Percentiles rank a stretch among this genome's conserved stretches.
Evolutionary conservation across 2,329 filamentous ascomycete species (phyloP).

Genomic region (Tolypocladium pustulatum): DNA sequence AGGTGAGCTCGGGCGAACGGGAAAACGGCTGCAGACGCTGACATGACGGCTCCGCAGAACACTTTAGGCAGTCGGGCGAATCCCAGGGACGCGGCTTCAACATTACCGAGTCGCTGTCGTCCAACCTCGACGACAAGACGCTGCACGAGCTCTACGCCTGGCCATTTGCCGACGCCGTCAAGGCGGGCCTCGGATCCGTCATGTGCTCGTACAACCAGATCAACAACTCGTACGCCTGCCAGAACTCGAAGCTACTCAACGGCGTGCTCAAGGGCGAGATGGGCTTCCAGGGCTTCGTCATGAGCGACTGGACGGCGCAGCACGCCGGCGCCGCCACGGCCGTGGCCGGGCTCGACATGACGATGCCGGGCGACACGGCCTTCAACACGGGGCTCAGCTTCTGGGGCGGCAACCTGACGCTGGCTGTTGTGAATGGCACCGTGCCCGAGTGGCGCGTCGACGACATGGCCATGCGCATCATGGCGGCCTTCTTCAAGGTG

Average conservation of each 20-base stretch:
- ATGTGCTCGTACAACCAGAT: constrained; percentile 68
- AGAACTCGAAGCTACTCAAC: constrained; percentile 69
- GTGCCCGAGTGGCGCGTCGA: constrained; percentile 79
- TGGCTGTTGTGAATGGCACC: constrained; percentile 82
- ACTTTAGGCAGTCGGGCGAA: constrained; percentile 56
- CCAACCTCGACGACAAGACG: constrained; percentile 61
- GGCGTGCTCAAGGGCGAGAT: constrained; percentile 68
- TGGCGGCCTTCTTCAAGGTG: constrained; percentile 60
- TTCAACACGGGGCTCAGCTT: constrained; percentile 65
- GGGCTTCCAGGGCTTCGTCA: constrained; percentile 71
- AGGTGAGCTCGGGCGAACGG: constrained; percentile 15
- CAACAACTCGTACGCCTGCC: constrained; percentile 72
- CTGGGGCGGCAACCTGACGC: constrained; percentile 81
- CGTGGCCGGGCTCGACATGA: constrained; percentile 70
- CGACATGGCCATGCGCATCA: constrained; percentile 83
- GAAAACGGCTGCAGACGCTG: neutral
- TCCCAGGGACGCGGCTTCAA: constrained; percentile 44
- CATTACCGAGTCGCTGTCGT: constrained; percentile 48
- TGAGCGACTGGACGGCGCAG: constrained; percentile 73
- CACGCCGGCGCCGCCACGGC: constrained; percentile 58
- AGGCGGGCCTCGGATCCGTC: constrained; percentile 51
- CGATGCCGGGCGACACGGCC: constrained; percentile 74
- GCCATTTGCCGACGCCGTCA: constrained; percentile 66
- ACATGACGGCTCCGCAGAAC: constrained; percentile 34
- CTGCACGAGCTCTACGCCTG: constrained; percentile 69